phyloP scores from a whole-genome alignment of 1,284 basidiomycete species.

The Xerocomus nothofagi region DNA sequence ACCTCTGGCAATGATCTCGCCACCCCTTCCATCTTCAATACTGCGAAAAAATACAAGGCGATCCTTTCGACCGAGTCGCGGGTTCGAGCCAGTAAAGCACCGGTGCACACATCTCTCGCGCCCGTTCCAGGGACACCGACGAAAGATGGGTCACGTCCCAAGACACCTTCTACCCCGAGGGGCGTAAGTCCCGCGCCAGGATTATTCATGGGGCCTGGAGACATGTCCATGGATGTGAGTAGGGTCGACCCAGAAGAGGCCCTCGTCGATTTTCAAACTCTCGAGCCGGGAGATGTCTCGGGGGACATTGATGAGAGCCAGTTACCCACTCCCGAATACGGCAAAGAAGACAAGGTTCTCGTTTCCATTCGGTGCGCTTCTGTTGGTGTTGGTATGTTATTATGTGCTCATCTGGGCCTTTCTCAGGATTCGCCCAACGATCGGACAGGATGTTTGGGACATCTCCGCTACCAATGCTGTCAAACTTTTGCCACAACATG shows the following conservation, averaged over 20 bases:
- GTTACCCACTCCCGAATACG: constrained; percentile 45
- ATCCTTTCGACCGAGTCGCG: constrained; percentile 60
- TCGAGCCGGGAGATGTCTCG: constrained; percentile 67
- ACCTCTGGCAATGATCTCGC: constrained; percentile 23
- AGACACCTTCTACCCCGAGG: constrained; percentile 51
- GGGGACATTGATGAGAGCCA: constrained; percentile 62
- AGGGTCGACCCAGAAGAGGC: constrained; percentile 74
- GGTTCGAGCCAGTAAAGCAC: constrained; percentile 37
- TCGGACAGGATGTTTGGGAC: constrained; percentile 58
- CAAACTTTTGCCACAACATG: constrained; percentile 57
- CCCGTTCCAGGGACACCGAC: constrained; percentile 57
- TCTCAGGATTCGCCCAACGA: constrained; percentile 67
- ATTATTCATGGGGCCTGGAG: constrained; percentile 50
- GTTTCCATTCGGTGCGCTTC: constrained; percentile 73
- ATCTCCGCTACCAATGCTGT: constrained; percentile 46
- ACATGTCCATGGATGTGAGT: constrained; percentile 68
- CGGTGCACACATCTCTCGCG: constrained; percentile 41
- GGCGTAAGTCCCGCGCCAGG: constrained; percentile 47
- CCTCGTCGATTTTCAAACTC: constrained; percentile 68
- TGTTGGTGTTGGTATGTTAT: constrained; percentile 13
- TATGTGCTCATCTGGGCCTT: background rate
- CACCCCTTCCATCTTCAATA: constrained; percentile 46
- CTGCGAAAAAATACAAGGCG: constrained; percentile 68
- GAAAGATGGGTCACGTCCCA: constrained; percentile 48
- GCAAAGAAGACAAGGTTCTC: constrained; percentile 81